These are phyloP conservation scores for Mycena capillaripes DNA, from an alignment of 768 basidiomycete genomes.

Conservation along the genomic window DNA sequence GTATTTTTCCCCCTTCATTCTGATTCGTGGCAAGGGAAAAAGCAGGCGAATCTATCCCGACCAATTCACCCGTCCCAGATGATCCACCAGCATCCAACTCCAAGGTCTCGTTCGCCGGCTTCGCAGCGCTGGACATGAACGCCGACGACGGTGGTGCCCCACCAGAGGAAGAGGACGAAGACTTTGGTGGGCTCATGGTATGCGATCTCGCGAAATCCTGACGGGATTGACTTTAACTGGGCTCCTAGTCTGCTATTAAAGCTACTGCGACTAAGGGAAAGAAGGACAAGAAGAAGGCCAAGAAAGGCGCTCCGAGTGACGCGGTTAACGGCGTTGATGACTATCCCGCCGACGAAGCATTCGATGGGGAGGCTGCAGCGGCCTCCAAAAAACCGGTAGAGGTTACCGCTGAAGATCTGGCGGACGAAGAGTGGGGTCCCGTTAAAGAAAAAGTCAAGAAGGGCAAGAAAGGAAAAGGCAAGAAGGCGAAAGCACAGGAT, in stretches of 20 bases:
- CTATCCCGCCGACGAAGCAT: slow-evolving; percentile 44
- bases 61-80: slow-evolving; percentile 63
- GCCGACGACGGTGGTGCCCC: slow-evolving; percentile 55
- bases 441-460: slow-evolving; percentile 76
- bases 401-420: slow-evolving; percentile 57
- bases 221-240: slow-evolving; percentile 22
- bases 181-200: slow-evolving; percentile 86
- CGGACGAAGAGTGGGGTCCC: slow-evolving; percentile 80
- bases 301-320: slow-evolving; percentile 44
- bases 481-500: slow-evolving; percentile 58
- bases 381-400: slow-evolving; percentile 37
- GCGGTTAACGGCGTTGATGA: slow-evolving; percentile 49
- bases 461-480: slow-evolving; percentile 70
- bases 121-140: slow-evolving; percentile 60
- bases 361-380: slow-evolving; percentile 41
- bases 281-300: slow-evolving; percentile 69
- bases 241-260: slow-evolving; percentile 72
- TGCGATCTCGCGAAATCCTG: slow-evolving; percentile 40
- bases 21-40: slow-evolving; percentile 65
- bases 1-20: slow-evolving; percentile 28
- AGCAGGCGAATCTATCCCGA: slow-evolving; percentile 69
- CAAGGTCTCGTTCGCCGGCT: slow-evolving; percentile 62
- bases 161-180: slow-evolving; percentile 70
- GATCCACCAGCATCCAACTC: slow-evolving; percentile 44
- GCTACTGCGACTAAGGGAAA: slow-evolving; percentile 63